A percentile compares a stretch with the other conserved stretches of the same genome.
phyloP scores from a whole-genome alignment of 192 early-diverging fungal species.

The Entophlyctis helioformis region DNA sequence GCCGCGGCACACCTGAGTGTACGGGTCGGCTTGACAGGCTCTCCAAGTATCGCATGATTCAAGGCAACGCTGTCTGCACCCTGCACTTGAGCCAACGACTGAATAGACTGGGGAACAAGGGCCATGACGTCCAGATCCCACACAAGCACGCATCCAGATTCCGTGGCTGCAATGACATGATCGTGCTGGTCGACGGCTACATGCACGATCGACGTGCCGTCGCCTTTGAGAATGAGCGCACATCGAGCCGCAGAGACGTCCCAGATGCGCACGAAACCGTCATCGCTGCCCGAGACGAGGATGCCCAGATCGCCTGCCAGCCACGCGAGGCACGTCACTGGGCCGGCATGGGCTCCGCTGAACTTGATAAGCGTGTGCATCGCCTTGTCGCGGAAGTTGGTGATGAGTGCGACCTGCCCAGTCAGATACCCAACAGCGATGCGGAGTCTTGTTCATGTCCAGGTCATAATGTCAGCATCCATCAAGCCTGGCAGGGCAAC shows the following conservation, averaged over 20 bases:
- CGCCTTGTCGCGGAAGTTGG: slow-evolving; percentile 20
- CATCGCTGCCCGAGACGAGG: slow-evolving; percentile 35
- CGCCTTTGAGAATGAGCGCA: slow-evolving; percentile 8
- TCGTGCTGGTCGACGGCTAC: not conserved
- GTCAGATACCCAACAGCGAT: slow-evolving; percentile 43
- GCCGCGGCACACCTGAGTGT: not conserved
- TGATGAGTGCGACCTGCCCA: slow-evolving; percentile 40
- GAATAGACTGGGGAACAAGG: not conserved
- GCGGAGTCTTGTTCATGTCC: slow-evolving; percentile 22
- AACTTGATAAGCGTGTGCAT: slow-evolving; percentile 32
- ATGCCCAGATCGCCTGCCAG: slow-evolving; percentile 8
- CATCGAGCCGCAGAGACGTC: slow-evolving; percentile 20
- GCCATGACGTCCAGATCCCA: slow-evolving; percentile 5
- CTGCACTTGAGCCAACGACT: not conserved
- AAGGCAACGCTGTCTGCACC: not conserved
- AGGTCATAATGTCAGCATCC: not conserved
- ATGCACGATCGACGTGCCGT: not conserved
- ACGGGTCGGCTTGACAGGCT: not conserved
- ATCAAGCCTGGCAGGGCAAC: not conserved
- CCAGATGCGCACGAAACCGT: slow-evolving; percentile 40
- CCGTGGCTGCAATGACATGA: slow-evolving; percentile 5
- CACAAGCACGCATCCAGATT: not conserved
- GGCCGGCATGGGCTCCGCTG: slow-evolving; percentile 37
- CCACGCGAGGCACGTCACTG: slow-evolving; percentile 25
- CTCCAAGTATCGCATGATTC: not conserved